Evolutionary conservation across 441 rosid genomes (phyloP), one percentile per base, ranked within the genome.

Genomic region (Rhodomyrtus psidioides): DNA sequence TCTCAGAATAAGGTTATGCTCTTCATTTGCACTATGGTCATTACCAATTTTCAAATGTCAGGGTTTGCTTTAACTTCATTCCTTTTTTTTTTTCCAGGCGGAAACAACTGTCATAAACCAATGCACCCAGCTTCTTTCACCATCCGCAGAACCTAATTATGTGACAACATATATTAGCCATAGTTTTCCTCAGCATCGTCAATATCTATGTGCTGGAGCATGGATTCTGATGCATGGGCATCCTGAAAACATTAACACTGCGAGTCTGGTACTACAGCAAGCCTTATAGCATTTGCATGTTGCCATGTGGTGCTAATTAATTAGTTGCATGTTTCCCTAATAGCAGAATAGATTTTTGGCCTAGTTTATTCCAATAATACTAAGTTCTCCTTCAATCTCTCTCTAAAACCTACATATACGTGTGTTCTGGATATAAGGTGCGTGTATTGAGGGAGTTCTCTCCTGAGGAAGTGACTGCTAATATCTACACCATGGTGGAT

Each of bases 401-500:
- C 14, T 21, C 49, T 70, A 39, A 21, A 70, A 70, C 51, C 79
- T 70, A 39, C 79, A 39, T 70, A 19, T 56, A 9, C 2, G 14
- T 70, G n/a, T 70, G 49, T 34, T 70, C 51, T 70, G 79, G 49
- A 10, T 70, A 39, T 39, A 70, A 97, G 99, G 94, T 92, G 79
- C 94, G 93, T 81, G 99, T 94, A 81, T 89, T 97, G 89, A 92
- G 96, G 91, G 99, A 96, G 91, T 89, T 97, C 88, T 94, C 96
- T 65, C 99, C 99, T 34, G 98, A 96, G 87, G 99, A 95, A 90
- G 98, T 97, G 89, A 96, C 98, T 46, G 92, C 92, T 55, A 97
- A 97, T 90, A 96, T 97, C 90, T 97, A 95, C 89, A 93, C 96
- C 53, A 94, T 97, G 97, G 99, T 97, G 83, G 98, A 96, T 92